Base-by-base conservation (phyloP, 768 basidiomycete genomes). In the Naganishia vaughanmartiniae region DNA sequence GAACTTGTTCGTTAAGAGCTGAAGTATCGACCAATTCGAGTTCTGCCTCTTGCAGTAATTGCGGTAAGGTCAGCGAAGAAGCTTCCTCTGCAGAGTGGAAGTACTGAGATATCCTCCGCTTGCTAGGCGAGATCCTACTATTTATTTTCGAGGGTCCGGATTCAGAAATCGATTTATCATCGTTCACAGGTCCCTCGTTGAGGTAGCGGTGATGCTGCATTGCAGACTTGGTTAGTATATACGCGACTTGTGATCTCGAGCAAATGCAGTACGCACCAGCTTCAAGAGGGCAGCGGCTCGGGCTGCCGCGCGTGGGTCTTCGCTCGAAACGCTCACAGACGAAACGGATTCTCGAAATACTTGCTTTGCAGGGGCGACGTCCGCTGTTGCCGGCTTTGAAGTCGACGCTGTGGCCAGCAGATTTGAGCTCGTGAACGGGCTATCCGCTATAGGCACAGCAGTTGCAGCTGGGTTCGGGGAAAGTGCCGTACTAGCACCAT, bases 201-300 rank as follows among this genome's bases (percentile, higher is more conserved):
- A 63, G 60, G 42, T 63, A 63, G 14, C 28, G 60, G 24, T 45
- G 39, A 45, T 63, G 60, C 60, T 63, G 19, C 36, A 45, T 7
- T 4, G 30, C 7, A 24, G n/a, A 28, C 1, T 30, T 51, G n/a
- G 12, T 51, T n/a, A 26, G 42, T 63, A 17, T 24, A 34, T 1
- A n/a, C 12, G 3, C 5, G 42, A 26, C 42, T 28, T 1, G 36
- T 26, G 26, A 7, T 46, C 54, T 9, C 26, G 21, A 5, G 42
- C 7, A 17, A 10, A 54, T 24, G 15, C 6, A 66, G 54, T 0
- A 15, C 87, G n/a, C 58, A 91, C 92, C 84, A 91, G 86, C 81
- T 90, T 92, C 74, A 96, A 83, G 70, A 96, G 93, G 0, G 93
- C 93, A 39, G 91, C 93, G n/a, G 93, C 93, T 57, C 91, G 84